These are phyloP conservation scores for Ganoderma resinaceum DNA, from an alignment of 1,284 basidiomycete species.

Conservation along the genomic window DNA sequence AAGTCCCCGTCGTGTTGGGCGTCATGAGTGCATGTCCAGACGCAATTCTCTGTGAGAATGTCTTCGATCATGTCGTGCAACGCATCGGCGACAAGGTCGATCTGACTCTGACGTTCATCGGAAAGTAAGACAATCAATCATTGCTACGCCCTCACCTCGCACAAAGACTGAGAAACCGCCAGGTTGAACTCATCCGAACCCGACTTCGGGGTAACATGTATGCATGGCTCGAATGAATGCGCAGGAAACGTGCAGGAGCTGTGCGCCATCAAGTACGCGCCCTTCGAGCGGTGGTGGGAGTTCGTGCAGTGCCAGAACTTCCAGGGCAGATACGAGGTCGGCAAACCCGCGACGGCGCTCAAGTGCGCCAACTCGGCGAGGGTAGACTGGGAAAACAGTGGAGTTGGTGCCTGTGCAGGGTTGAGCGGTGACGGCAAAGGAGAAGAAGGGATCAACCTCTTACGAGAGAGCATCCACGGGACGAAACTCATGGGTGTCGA, in stretches of 20 bases:
- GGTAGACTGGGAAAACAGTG: constrained; percentile 73
- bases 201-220: constrained; percentile 77
- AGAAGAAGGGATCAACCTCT: constrained; percentile 63
- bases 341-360: constrained; percentile 67
- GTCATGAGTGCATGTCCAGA: constrained; percentile 86
- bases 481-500: constrained; percentile 59
- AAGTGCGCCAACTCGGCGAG: constrained; percentile 69
- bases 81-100: constrained; percentile 72
- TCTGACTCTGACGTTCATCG: constrained; percentile 77
- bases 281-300: constrained; percentile 69
- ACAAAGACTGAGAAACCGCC: background rate
- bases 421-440: constrained; percentile 63
- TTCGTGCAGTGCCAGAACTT: constrained; percentile 82
- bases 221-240: constrained; percentile 82
- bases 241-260: constrained; percentile 89
- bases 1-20: constrained; percentile 64
- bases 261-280: constrained; percentile 70
- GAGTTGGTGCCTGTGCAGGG: constrained; percentile 64
- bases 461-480: constrained; percentile 64
- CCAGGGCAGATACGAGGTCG: constrained; percentile 69
- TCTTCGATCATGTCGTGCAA: constrained; percentile 77
- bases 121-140: constrained; percentile 58
- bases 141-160: background rate
- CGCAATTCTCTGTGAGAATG: constrained; percentile 77
- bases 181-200: constrained; percentile 72